Evolutionary conservation across 1,284 basidiomycete genomes (phyloP), one percentile per base, ranked within the genome.

Genomic region (Sporisorium iseilematis-ciliati): DNA sequence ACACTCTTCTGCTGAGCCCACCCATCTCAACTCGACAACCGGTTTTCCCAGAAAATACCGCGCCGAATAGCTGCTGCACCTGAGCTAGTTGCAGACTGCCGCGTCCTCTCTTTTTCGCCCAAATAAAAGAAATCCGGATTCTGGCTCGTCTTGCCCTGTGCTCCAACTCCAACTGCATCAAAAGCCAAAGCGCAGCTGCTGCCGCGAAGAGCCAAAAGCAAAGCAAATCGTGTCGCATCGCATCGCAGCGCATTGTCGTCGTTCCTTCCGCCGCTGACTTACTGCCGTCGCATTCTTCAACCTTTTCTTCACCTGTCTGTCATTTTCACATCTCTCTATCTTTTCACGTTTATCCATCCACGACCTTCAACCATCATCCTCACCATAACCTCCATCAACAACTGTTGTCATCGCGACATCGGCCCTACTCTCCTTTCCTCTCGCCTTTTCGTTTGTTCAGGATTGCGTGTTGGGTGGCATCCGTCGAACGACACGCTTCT

Each of bases 211-310:
- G 41, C 16, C 2, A n/a, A 43, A 43, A 20, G 7, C 16, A 43
- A 43, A 43, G 41, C 41, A 20, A 42, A 42, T n/a, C 42, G 42
- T 43, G 21, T 43, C 20, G 42, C 20, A 43, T 23, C 42, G 42
- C 42, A 43, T n/a, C 42, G n/a, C 41, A 42, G 7, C 41, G 12
- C 41, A n/a, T 20, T 18, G 18, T 7, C 29, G 29, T 29, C 29
- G 29, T 8, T 29, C 29, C 29, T 29, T 29, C 29, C 29, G 29
- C 29, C 29, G 29, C 29, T 29, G 3, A n/a, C 20, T 21, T 21
- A 18, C 20, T 42, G 33, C 33, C 41, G 41, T 21, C 20, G 16
- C 41, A n/a, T 14, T 42, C 41, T n/a, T 42, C 41, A n/a, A n/a
- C 16, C 41, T 42, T 21, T 42, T 7, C 33, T 33, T 33, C 33